A percentile compares a stretch with the other conserved stretches of the same genome.
Conservation (phyloP, 2,329 filamentous ascomycete genomes). For the Fusarium vanettenii region DNA sequence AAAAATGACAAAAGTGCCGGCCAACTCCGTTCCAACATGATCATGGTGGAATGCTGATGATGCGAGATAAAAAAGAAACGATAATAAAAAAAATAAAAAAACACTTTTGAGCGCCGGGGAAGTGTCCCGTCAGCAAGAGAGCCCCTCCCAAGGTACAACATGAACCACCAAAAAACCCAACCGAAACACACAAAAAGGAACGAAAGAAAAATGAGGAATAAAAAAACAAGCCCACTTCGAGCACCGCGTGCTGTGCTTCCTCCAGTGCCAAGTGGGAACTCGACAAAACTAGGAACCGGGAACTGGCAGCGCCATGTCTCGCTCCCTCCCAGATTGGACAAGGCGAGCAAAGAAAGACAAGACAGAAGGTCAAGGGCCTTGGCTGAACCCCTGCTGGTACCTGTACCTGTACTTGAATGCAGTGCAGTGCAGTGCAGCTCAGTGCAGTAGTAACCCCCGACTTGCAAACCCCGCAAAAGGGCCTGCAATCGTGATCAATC, state of each 20-base stretch:
- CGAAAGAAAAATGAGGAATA: not conserved
- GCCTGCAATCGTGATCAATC: constrained; percentile 35
- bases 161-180: constrained; percentile 1
- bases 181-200: not conserved
- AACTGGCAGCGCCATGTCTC: constrained; percentile 11
- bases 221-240: constrained; percentile 24
- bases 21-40: constrained; percentile 34
- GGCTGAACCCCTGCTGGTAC: constrained; percentile 33
- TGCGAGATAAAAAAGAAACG: constrained; percentile 13
- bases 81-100: constrained; percentile 3
- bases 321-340: constrained; percentile 1
- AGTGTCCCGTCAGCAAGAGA: constrained; percentile 5
- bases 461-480: constrained; percentile 34
- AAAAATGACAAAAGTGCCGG: constrained; percentile 1
- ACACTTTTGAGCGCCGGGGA: constrained; percentile 43
- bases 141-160: constrained; percentile 23
- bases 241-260: constrained; percentile 36
- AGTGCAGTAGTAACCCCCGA: constrained; percentile 19
- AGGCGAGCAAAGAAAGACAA: not conserved
- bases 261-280: constrained; percentile 24
- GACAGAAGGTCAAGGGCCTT: constrained; percentile 7
- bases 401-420: not conserved
- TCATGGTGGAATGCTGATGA: constrained; percentile 31
- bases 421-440: not conserved
- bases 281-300: constrained; percentile 10